Evolutionary conservation across 805 yeast species (phyloP), one percentile per base, ranked within the genome.

Genomic region (Wickerhamomyces chambardii): DNA sequence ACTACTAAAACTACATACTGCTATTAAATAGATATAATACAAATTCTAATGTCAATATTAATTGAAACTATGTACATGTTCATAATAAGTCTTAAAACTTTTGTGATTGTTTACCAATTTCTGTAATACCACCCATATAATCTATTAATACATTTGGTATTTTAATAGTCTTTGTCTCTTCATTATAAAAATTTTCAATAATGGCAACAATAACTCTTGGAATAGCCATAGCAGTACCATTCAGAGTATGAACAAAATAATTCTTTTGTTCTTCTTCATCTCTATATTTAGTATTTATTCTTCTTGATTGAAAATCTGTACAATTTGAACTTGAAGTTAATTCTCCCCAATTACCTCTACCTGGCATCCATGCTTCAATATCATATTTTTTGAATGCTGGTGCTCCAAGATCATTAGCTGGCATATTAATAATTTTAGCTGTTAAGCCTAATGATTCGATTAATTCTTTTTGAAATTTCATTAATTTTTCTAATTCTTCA

Each of bases 321-420:
- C 98, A 92, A 53, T 89, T 90, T 2, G 97, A 87, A 1, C 94
- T 70, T 21, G 95, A 84, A 2, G 95, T 78, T 24, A 92, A 67
- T 54, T 92, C 98, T 4, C 98, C 98, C 85, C 95, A 90, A 2
- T 62, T 55, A 1, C 85, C 89, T 47, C 96, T 73, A 3, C 97
- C 97, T 0, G 97, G 97, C 97, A 92, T 90, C 87, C 95, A 85
- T 0, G 89, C 95, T 58, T 92, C 98, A 38, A 89, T 84, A 48
- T 92, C 98, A 53, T 78, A 85, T 55, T 92, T 92, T 50, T 83
- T 79, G 57, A 69, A 75, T 0, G 97, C 97, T 1, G 98, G 95
- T 0, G 95, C 80, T 0, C 98, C 98, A 35, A 92, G 61, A 53
- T 92, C 98, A 42, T 82, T 75, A 18, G 80, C 76, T 0, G 97